Percentiles rank a stretch among this genome's conserved stretches.
These are phyloP conservation scores for Pestalotiopsis fici DNA, from an alignment of 2,329 filamentous ascomycete species.

Conservation along the genomic window DNA sequence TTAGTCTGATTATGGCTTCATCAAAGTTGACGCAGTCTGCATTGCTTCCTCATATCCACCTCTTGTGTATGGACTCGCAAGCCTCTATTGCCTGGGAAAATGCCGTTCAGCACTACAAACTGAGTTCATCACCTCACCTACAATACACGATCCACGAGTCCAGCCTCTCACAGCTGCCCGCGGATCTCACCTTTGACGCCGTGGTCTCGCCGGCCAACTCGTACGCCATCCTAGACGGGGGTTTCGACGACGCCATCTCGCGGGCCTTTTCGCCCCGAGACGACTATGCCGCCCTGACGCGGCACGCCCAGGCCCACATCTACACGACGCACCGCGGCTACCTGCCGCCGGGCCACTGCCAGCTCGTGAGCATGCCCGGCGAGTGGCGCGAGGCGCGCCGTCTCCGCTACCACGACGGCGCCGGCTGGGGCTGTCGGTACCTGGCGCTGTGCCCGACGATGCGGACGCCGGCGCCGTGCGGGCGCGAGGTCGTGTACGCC, in stretches of 20 bases:
- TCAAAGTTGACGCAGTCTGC: background rate
- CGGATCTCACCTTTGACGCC: slow-evolving; percentile 40
- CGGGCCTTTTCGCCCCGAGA: slow-evolving; percentile 43
- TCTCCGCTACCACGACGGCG: slow-evolving; percentile 19
- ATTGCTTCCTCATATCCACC: background rate
- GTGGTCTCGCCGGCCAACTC: slow-evolving; percentile 57
- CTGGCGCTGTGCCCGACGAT: slow-evolving; percentile 56
- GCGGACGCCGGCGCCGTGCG: slow-evolving; percentile 43
- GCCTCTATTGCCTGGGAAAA: slow-evolving; percentile 1
- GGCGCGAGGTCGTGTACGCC: slow-evolving; percentile 54
- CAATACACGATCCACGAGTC: slow-evolving; percentile 37
- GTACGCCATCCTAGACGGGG: slow-evolving; percentile 54
- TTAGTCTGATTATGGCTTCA: background rate
- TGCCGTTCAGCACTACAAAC: background rate
- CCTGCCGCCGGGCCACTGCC: slow-evolving; percentile 51
- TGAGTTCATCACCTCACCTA: background rate
- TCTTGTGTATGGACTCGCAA: slow-evolving; percentile 2
- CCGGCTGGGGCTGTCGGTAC: slow-evolving; percentile 41
- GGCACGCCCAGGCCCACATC: slow-evolving; percentile 41
- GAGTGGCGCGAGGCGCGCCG: slow-evolving; percentile 25
- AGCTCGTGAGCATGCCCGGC: slow-evolving; percentile 43
- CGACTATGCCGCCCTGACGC: slow-evolving; percentile 48
- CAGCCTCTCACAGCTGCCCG: slow-evolving; percentile 37
- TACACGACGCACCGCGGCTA: slow-evolving; percentile 51
- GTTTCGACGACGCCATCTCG: slow-evolving; percentile 56